Evolutionary conservation across 352 stramenopile species (phyloP), one percentile per base, ranked within the genome.

Genomic region (Pythium pectinolyticum): DNA sequence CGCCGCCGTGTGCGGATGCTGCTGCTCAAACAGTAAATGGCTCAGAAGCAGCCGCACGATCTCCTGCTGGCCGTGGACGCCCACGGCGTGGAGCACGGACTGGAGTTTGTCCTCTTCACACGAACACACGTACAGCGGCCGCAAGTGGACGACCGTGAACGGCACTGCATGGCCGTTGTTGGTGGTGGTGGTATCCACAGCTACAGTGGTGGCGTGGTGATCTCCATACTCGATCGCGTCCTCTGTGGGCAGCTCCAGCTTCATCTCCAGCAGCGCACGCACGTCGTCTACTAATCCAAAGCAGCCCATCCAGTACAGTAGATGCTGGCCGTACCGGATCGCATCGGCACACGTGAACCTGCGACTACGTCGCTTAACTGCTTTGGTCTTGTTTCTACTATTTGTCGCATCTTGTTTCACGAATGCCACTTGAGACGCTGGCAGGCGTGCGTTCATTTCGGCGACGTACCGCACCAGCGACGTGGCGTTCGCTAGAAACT

Each of bases 271-370:
- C 28, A 91, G 67, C 17, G 64, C 71, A 11, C 64, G 67, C 22
- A 88, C 78, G 22, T 88, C 72, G 1, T 76, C 62, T 4, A 80
- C 72, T n/a, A 90, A 58, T 0, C 83, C 83, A 34, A 93, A 89
- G 32, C 84, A 88, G 25, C 75, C 79, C 22, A 71, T 76, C 80
- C 84, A 93, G 57, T 90, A 93, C 11, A 93, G 61, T 53, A 93
- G 51, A 39, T 93, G 84, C 61, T 93, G 84, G 3, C 82, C 84
- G 32, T 93, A 93, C 0, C 84, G 80, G 31, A 89, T 69, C 14
- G 70, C 78, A 40, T 88, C 78, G 0, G 64, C 58, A 24, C 59
- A 57, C 8, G 66, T 70, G 45, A 83, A 82, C 24, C 41, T 32
- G 1, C 41, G 47, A 3, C 49, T 63, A 43, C 27, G 51, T 37